phyloP scores from a whole-genome alignment of 1,284 basidiomycete genomes.

The Naganishia sp. region DNA sequence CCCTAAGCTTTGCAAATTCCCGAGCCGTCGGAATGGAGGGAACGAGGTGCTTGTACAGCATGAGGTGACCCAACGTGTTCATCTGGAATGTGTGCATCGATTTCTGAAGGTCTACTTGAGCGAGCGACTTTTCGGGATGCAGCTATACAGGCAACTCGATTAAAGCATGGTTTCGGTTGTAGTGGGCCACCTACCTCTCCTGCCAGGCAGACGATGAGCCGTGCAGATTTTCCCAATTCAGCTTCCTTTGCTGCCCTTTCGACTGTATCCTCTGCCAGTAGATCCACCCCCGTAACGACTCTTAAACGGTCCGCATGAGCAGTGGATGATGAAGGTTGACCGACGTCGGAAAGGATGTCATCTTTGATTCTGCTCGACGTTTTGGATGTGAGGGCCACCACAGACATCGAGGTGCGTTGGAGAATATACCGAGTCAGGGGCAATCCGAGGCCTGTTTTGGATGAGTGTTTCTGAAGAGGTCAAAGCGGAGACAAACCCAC shows the following conservation, averaged over 20 bases:
- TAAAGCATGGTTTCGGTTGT: neutral
- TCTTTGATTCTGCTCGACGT: slow-evolving; percentile 42
- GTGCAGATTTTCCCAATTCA: slow-evolving; percentile 51
- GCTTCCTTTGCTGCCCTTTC: slow-evolving; percentile 50
- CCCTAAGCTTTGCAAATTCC: slow-evolving; percentile 40
- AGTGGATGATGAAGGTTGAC: slow-evolving; percentile 1
- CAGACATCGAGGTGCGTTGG: slow-evolving; percentile 49
- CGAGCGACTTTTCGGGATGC: slow-evolving; percentile 57
- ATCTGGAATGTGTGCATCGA: slow-evolving; percentile 48
- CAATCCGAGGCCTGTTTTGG: slow-evolving; percentile 38
- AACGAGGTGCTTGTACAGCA: slow-evolving; percentile 58
- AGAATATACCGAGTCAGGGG: slow-evolving; percentile 48
- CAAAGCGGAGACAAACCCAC: neutral
- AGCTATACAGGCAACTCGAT: slow-evolving; percentile 42
- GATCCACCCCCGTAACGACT: slow-evolving; percentile 53
- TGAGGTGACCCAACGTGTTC: slow-evolving; percentile 58
- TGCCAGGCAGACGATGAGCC: slow-evolving; percentile 56
- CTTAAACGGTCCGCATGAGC: slow-evolving; percentile 44
- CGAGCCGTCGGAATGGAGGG: slow-evolving; percentile 55
- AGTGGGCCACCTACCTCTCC: slow-evolving; percentile 50
- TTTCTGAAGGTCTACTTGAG: slow-evolving; percentile 48
- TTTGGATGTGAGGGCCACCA: slow-evolving; percentile 56
- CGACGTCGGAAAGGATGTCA: slow-evolving; percentile 41
- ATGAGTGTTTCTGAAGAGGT: neutral
- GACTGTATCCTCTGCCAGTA: slow-evolving; percentile 50